Conservation (phyloP, 176 grass and related monocot genomes). For the Zea mays region Zm-B73-REFERENCE-NAM-5.0 NC_050103.1:7081501-7082000, state of each 20-base stretch:
- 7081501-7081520: conserved; percentile 3
- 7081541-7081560: not conserved
- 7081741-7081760: conserved; percentile 48
- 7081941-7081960: not conserved
- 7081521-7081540: not conserved
- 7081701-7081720: conserved; percentile 14
- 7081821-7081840: not conserved
- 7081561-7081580: conserved; percentile 19
- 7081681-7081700: conserved; percentile 10
- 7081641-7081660: conserved; percentile 1
- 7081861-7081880: conserved; percentile 40
- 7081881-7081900: conserved; percentile 38
- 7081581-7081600: not conserved
- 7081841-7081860: conserved; percentile 15
- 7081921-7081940: conserved; percentile 41
- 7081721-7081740: conserved; percentile 13
- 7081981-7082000: conserved; percentile 44
- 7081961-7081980: not conserved
- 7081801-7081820: conserved; percentile 32
- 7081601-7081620: not conserved
- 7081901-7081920: conserved; percentile 42
- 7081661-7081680: not conserved
- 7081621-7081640: not conserved
- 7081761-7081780: conserved; percentile 52
- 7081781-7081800: conserved; percentile 43